Evolutionary conservation across 164 flowering plant species (phyloP), one percentile per base, ranked within the genome.

Genomic region (Tetrastigma voinierianum): DNA sequence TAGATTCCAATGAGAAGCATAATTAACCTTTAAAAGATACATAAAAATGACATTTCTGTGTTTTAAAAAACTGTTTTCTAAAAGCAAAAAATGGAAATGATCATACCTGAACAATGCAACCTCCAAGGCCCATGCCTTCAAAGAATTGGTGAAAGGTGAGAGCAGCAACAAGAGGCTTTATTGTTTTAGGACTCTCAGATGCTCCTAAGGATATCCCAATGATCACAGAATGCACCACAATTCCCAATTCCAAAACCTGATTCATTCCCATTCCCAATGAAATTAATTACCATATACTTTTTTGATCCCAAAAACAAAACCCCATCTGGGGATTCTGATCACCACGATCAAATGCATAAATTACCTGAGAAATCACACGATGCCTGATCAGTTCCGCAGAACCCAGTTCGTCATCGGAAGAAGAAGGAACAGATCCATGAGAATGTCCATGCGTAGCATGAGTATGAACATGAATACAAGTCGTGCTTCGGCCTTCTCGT

Each of bases 381-480:
- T 80, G 76, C 0, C 80, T 53, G 18, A 74, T 56, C 13, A 74
- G 60, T 20, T 80, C 75, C 0, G 73, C 11, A 1, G 67, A 23
- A 9, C 15, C 59, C 4, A 21, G 44, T 4, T 24, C 61, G 0
- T 40, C 55, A 0, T 43, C 51, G 9, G 15, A 8, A 10, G 46
- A 25, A 2, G n/a, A n/a, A n/a, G n/a, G n/a, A n/a, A 14, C 43
- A 2, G 80, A 61, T 7, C 79, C 82, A 72, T 82, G 84, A 1
- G 82, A 55, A 68, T 78, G 84, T 1, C 77, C 77, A 57, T 80
- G 76, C 4, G 70, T 70, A 0, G 67, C 73, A 51, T 78, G 78
- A 0, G 81, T 70, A 61, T 80, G 83, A 40, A 58, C 76, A 21
- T 72, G 74, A 1, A 74, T 53, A 9, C 76, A 69, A 12, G 65